Percentiles rank a stretch among this genome's conserved stretches.
Conservation (phyloP, 441 rosid genomes). For the Euphorbia schlechtendalii region DNA sequence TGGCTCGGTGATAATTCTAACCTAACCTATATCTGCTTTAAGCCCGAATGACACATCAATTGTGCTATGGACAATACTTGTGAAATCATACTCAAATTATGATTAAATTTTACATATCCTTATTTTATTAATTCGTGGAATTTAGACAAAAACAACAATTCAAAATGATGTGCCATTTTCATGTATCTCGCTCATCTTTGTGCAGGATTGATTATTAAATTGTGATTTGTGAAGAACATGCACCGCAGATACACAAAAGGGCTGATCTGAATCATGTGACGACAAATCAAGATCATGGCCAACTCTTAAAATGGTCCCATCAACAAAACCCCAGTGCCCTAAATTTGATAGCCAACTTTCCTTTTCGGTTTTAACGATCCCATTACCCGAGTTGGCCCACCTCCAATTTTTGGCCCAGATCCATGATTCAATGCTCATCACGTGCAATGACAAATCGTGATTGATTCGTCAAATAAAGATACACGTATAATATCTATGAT, state of each 20-base stretch:
- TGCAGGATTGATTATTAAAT: not conserved
- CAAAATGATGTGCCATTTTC: not conserved
- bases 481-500: not conserved
- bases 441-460: conserved; percentile 39
- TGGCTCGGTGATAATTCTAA: too few relatives aligned
- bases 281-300: conserved; percentile 23
- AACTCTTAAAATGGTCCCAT: conserved; percentile 36
- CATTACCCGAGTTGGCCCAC: conserved; percentile 34
- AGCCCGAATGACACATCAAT: too few relatives aligned
- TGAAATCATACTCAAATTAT: not conserved
- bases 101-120: not conserved
- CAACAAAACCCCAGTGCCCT: conserved; percentile 1
- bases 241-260: conserved; percentile 14
- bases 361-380: conserved; percentile 27
- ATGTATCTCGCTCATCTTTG: not conserved
- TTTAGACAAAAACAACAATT: not conserved
- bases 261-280: conserved; percentile 28
- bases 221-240: conserved; percentile 7
- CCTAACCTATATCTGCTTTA: too few relatives aligned
- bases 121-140: not conserved
- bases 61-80: too few relatives aligned
- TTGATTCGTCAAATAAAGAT: not conserved
- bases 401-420: conserved; percentile 35
- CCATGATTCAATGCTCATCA: conserved; percentile 46
- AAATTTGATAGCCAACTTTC: conserved; percentile 29